Percentiles rank a stretch among this genome's conserved stretches.
Conservation (phyloP, 2,329 filamentous ascomycete species). For the Raffaelea albimanens region DNA sequence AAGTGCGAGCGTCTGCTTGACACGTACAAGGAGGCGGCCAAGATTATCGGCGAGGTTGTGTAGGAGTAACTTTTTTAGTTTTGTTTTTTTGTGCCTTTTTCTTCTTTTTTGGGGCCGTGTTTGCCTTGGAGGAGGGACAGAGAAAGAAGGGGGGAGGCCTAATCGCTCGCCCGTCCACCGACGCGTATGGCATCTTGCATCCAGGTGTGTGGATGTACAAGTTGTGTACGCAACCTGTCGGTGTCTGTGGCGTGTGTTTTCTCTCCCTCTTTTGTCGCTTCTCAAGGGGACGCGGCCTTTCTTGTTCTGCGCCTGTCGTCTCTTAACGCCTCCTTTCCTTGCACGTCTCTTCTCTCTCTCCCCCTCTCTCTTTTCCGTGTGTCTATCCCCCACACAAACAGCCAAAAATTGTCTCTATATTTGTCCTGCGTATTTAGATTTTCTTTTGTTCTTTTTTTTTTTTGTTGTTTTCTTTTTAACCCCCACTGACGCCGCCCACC, state of each 20-base stretch:
- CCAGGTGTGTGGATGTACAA: too few relatives aligned
- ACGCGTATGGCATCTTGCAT: too few relatives aligned
- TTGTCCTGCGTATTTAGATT: not conserved
- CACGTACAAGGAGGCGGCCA: conserved; percentile 95
- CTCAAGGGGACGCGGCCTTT: too few relatives aligned
- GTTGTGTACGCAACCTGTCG: too few relatives aligned
- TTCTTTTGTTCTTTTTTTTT: not conserved
- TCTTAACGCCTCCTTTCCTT: too few relatives aligned
- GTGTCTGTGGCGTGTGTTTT: too few relatives aligned
- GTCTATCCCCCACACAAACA: not conserved
- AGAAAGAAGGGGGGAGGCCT: not conserved
- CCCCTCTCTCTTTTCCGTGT: too few relatives aligned
- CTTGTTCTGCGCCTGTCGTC: too few relatives aligned
- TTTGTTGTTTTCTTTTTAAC: not conserved
- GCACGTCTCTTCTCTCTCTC: not conserved
- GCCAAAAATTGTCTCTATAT: not conserved
- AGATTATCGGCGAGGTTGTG: conserved; percentile 95
- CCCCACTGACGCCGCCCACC: not conserved
- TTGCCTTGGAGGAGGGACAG: too few relatives aligned
- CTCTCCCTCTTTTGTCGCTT: too few relatives aligned
- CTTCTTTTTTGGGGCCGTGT: not conserved
- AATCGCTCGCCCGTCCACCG: not conserved
- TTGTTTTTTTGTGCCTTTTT: conserved; percentile 1
- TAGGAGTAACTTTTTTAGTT: conserved; percentile 27
- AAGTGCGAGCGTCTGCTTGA: conserved; percentile 95